Conservation (phyloP, 2,329 filamentous ascomycete species). For the Fusarium sp. region DNA sequence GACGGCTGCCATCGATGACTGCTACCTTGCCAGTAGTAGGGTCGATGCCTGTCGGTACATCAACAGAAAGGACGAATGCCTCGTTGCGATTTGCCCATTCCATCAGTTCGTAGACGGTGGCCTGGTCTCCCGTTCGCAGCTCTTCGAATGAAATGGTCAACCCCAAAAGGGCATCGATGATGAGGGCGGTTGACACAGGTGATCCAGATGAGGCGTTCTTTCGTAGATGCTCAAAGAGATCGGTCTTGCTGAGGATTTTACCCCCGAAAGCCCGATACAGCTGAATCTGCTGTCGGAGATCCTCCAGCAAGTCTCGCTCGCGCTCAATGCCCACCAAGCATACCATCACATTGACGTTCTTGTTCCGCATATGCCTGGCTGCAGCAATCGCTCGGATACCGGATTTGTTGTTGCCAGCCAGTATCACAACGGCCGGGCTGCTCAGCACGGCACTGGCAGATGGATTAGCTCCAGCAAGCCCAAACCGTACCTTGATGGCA, state of each 20-base stretch:
- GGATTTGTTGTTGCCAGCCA: constrained; percentile 96
- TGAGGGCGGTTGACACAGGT: constrained; percentile 76
- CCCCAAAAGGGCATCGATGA: constrained; percentile 90
- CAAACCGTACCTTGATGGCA: constrained; percentile 66
- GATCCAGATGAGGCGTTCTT: constrained; percentile 54
- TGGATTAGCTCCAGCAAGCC: constrained; percentile 55
- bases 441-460: constrained; percentile 46
- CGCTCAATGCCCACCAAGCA: constrained; percentile 88
- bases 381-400: constrained; percentile 88
- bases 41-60: constrained; percentile 90
- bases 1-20: constrained; percentile 77
- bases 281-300: constrained; percentile 82
- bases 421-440: constrained; percentile 70
- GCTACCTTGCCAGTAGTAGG: constrained; percentile 77
- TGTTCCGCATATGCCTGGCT: constrained; percentile 86
- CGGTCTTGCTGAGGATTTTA: constrained; percentile 71
- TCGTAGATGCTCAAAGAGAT: constrained; percentile 71
- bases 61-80: constrained; percentile 85
- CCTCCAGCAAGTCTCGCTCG: constrained; percentile 83
- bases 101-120: constrained; percentile 88
- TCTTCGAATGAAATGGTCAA: constrained; percentile 91
- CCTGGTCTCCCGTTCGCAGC: constrained; percentile 83
- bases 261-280: constrained; percentile 88
- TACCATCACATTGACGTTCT: constrained; percentile 82
- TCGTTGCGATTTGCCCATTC: constrained; percentile 93